Evolutionary conservation across 139 green algal species (phyloP).

Genomic region (Astrephomene gubernaculifera): DNA sequence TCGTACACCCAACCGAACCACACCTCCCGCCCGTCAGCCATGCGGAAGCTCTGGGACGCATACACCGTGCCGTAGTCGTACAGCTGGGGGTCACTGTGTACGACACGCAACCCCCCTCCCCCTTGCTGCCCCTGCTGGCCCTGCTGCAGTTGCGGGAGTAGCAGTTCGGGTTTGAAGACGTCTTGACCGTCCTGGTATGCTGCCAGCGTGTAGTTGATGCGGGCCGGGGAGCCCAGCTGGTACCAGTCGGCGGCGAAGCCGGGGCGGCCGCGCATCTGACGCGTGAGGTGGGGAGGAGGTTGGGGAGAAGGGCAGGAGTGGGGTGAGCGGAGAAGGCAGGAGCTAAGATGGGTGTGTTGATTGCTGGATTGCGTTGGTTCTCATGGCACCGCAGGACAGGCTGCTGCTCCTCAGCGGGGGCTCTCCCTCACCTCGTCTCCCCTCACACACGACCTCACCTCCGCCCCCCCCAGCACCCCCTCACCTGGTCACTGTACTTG

Average conservation of each 20-base stretch:
- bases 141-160: constrained; percentile 9
- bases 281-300: neutral
- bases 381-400: too few species aligned
- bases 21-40: constrained; percentile 36
- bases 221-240: constrained; percentile 38
- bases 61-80: constrained; percentile 62
- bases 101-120: neutral
- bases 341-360: too few species aligned
- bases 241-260: constrained; percentile 59
- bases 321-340: too few species aligned
- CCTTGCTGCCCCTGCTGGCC: neutral
- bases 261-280: constrained; percentile 36
- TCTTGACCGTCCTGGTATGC: constrained; percentile 16
- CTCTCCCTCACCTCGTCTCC: too few species aligned
- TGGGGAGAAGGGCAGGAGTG: neutral
- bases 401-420: too few species aligned
- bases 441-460: too few species aligned
- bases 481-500: constrained; percentile 44
- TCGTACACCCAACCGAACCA: constrained; percentile 62
- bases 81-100: constrained; percentile 12
- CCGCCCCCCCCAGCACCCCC: too few species aligned
- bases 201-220: constrained; percentile 47
- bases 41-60: constrained; percentile 49
- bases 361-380: too few species aligned
- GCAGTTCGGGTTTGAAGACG: constrained; percentile 21